Percentiles rank a stretch among this genome's conserved stretches.
phyloP scores from a whole-genome alignment of 2,329 filamentous ascomycete genomes.

The Thermomyces lanuginosus region DNA sequence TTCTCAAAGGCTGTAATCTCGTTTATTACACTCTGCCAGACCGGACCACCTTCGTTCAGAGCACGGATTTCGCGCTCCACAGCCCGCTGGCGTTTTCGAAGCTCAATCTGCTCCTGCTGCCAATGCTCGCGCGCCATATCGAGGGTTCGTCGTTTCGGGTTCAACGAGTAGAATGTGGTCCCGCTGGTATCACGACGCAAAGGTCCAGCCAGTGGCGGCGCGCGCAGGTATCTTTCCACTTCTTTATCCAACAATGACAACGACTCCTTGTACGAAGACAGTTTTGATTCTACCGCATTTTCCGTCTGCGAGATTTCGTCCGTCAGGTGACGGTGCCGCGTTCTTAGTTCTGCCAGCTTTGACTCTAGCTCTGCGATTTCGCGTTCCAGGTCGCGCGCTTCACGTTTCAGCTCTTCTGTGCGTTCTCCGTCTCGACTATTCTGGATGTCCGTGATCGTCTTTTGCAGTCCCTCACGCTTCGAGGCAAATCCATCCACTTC shows the following conservation, averaged over 20 bases:
- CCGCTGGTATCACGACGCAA: slow-evolving; percentile 13
- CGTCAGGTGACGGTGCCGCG: slow-evolving; percentile 36
- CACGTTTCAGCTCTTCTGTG: slow-evolving; percentile 30
- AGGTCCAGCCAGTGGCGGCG: slow-evolving; percentile 29
- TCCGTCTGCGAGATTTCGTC: slow-evolving; percentile 37
- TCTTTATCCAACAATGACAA: slow-evolving; percentile 40
- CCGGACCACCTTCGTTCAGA: slow-evolving; percentile 39
- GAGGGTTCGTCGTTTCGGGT: slow-evolving; percentile 41
- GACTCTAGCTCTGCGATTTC: slow-evolving; percentile 44
- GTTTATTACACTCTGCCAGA: slow-evolving; percentile 41
- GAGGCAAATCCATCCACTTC: slow-evolving; percentile 36
- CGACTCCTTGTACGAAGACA: slow-evolving; percentile 42
- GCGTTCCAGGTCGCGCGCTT: slow-evolving; percentile 36
- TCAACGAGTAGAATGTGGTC: slow-evolving; percentile 35
- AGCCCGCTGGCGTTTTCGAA: slow-evolving; percentile 29
- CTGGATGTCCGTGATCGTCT: slow-evolving; percentile 35
- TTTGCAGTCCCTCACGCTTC: slow-evolving; percentile 34
- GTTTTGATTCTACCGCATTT: slow-evolving; percentile 41
- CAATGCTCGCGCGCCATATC: slow-evolving; percentile 44
- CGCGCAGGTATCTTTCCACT: slow-evolving; percentile 35
- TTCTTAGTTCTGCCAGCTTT: slow-evolving; percentile 39
- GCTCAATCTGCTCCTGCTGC: slow-evolving; percentile 31
- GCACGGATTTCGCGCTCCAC: slow-evolving; percentile 40
- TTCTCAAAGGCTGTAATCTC: slow-evolving; percentile 37
- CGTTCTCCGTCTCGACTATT: slow-evolving; percentile 29